phyloP scores from a whole-genome alignment of 2,329 filamentous ascomycete species.

The Ophiostoma piceae region DNA sequence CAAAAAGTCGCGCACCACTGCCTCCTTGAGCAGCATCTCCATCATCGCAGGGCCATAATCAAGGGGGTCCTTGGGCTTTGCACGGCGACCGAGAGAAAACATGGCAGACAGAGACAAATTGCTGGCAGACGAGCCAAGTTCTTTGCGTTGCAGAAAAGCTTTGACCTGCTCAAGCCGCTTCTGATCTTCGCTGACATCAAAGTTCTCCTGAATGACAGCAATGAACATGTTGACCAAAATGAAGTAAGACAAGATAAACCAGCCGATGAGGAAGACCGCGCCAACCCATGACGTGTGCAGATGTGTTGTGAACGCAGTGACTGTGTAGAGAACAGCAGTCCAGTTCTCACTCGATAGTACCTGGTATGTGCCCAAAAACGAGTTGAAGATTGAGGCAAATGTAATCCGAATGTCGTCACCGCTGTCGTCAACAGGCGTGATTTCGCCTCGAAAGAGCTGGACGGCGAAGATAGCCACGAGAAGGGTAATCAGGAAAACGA shows the following conservation, averaged over 20 bases:
- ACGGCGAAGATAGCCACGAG: constrained; percentile 88
- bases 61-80: constrained; percentile 68
- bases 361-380: constrained; percentile 97
- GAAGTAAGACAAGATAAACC: constrained; percentile 94
- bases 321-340: constrained; percentile 80
- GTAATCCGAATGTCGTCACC: constrained; percentile 64
- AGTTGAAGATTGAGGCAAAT: constrained; percentile 89
- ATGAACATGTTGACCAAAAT: constrained; percentile 99
- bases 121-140: constrained; percentile 65
- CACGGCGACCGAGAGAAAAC: constrained; percentile 57
- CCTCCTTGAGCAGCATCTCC: constrained; percentile 95
- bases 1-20: constrained; percentile 89
- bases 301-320: constrained; percentile 62
- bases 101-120: constrained; percentile 73
- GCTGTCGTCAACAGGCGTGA: constrained; percentile 58
- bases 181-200: constrained; percentile 96
- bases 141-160: constrained; percentile 86
- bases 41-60: constrained; percentile 88
- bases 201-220: constrained; percentile 99
- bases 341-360: constrained; percentile 94
- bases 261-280: constrained; percentile 82
- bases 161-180: constrained; percentile 96
- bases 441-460: constrained; percentile 85
- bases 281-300: constrained; percentile 85
- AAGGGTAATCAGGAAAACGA: constrained; percentile 94